Base-by-base conservation (phyloP, 2,329 filamentous ascomycete species). In the Curvularia hawaiiensis region DNA sequence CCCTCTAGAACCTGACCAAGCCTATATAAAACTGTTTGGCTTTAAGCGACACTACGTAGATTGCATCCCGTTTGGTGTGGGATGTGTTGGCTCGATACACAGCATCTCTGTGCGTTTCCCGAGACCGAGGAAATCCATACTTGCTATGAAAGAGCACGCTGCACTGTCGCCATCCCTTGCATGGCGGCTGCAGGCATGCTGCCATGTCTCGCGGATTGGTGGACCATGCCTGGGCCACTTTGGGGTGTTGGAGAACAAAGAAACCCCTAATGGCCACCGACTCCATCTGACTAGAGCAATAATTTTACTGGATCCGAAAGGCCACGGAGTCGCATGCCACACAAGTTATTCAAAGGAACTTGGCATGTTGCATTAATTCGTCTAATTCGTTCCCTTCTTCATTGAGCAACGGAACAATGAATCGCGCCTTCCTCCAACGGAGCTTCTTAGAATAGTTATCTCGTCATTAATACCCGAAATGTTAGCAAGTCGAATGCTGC, bases 261-360 rank as follows among this genome's bases (percentile, higher is more conserved):
- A 72, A 75, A 67, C 58, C 50, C 47, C 56, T 64, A 67, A 66
- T 63, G 64, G 71, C 66, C 56, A 52, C 66, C 59, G 55, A 56
- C 65, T 72, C 68, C 67, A 70, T 70, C 62, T 68, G 71, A 67
- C 68, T 70, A 62, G 66, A 63, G 75, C 73, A 75, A 71, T 71
- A 52, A 68, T 68, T 68, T 72, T 70, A 66, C 66, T 66, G 67
- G 66, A 66, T 67, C 62, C 47, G 58, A 62, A 18, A 60, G 56
- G 56, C 58, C 30, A 58, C 43, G 60, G 53, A 39, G 60, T 56
- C 53, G 56, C 49, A 26, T 60, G 58, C 56, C 60, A 61, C 67
- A 74, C 71, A 69, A 70, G 69, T 69, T 54, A 57, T 63, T 73
- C 70, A 75, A 76, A 75, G 72, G 66, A 68, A 45, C 58, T 59